A percentile compares a stretch with the other conserved stretches of the same genome.
These are phyloP conservation scores for Phytophthora crassamura DNA, from an alignment of 352 stramenopile species.

Conservation along the genomic window DNA sequence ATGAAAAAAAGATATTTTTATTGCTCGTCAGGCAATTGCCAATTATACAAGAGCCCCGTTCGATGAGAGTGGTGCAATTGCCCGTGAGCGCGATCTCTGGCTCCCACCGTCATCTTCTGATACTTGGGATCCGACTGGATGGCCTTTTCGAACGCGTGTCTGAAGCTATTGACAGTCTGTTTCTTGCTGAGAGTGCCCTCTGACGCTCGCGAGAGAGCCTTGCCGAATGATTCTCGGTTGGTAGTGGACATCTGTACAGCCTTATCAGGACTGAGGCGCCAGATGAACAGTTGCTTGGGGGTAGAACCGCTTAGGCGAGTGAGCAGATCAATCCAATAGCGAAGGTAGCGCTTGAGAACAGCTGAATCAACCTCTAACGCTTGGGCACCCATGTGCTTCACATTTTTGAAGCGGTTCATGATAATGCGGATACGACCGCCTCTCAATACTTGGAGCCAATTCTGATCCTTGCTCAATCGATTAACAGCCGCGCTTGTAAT, in stretches of 20 bases:
- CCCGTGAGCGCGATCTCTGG: too few species aligned
- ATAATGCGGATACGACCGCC: conserved; percentile 1
- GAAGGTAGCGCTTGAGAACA: not conserved
- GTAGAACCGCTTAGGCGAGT: not conserved
- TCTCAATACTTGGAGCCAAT: not conserved
- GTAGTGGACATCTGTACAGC: not conserved
- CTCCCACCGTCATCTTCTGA: too few species aligned
- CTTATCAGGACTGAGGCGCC: not conserved
- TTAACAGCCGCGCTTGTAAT: not conserved
- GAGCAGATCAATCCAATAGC: conserved; percentile 6
- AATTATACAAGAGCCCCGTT: too few species aligned
- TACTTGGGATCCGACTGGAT: too few species aligned
- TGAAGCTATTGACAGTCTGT: not conserved
- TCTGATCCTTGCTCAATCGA: not conserved
- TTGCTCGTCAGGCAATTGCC: too few species aligned
- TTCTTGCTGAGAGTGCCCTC: not conserved
- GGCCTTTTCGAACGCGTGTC: not conserved
- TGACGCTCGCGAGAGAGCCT: not conserved
- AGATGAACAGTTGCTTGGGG: not conserved
- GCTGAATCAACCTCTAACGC: not conserved
- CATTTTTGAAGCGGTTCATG: conserved; percentile 10
- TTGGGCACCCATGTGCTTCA: not conserved
- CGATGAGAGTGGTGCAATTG: too few species aligned
- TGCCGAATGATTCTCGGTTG: not conserved
- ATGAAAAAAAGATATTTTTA: too few species aligned